These are phyloP conservation scores for Penicillium verhagenii DNA, from an alignment of 495 filamentous ascomycete genomes.

Conservation along the genomic window DNA sequence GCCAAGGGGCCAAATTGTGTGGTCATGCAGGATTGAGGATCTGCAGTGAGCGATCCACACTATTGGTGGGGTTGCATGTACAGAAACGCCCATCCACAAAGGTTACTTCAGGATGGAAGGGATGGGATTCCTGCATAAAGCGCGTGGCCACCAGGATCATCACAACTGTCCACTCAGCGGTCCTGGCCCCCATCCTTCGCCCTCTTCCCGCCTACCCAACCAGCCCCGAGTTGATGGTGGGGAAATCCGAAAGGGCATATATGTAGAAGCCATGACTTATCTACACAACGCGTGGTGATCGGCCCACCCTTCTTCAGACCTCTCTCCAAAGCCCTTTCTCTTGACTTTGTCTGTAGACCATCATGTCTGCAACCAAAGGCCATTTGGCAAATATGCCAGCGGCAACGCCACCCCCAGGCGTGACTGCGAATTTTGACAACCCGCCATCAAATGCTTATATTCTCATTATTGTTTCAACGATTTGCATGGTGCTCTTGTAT, in stretches of 20 bases:
- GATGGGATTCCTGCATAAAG: neutral
- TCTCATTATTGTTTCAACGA: neutral
- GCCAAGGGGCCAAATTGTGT: neutral
- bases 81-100: neutral
- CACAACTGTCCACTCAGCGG: neutral
- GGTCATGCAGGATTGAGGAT: neutral
- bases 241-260: no score
- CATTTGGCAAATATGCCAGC: neutral
- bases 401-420: neutral
- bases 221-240: neutral
- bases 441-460: neutral
- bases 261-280: neutral
- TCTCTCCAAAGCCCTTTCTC: neutral
- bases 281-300: neutral
- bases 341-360: neutral
- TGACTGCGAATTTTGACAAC: neutral
- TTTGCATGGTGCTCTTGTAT: neutral
- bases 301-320: neutral
- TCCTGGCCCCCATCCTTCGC: neutral
- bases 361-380: neutral
- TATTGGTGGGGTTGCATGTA: neutral
- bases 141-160: neutral
- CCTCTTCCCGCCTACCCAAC: neutral
- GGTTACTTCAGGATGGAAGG: neutral
- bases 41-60: neutral